phyloP scores from a whole-genome alignment of 2,329 filamentous ascomycete genomes.

The Stagonosporopsis cucurbitacearum region DNA sequence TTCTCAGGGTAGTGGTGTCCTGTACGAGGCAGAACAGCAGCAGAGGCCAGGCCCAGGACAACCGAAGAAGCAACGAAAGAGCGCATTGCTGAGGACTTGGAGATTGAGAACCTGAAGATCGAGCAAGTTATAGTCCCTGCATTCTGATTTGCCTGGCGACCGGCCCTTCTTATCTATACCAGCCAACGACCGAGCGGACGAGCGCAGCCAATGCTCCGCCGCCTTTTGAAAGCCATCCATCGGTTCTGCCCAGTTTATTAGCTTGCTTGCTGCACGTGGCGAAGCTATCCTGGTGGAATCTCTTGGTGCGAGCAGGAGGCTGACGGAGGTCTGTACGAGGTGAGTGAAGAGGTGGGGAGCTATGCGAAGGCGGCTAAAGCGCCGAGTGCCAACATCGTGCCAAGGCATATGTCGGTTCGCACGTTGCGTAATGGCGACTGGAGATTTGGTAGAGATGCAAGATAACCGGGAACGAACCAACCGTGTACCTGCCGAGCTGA shows the following conservation, averaged over 20 bases:
- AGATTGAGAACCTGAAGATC: conserved; percentile 6
- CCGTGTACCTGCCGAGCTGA: conserved; percentile 21
- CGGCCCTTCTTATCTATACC: conserved; percentile 34
- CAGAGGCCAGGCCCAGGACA: conserved; percentile 37
- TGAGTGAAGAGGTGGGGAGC: conserved; percentile 10
- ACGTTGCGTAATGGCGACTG: conserved; percentile 16
- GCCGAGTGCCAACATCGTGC: conserved; percentile 17
- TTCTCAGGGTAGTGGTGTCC: conserved; percentile 25
- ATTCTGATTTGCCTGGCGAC: conserved; percentile 13
- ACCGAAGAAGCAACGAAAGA: conserved; percentile 36
- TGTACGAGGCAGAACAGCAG: conserved; percentile 32
- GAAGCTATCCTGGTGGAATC: conserved; percentile 19
- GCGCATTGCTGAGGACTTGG: conserved; percentile 32
- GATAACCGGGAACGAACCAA: conserved; percentile 12
- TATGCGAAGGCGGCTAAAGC: conserved; percentile 12
- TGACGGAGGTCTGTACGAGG: conserved; percentile 14
- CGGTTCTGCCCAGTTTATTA: conserved; percentile 25
- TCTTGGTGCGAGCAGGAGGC: conserved; percentile 13
- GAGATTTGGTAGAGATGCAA: conserved; percentile 8
- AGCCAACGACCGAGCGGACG: conserved; percentile 7
- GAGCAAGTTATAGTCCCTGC: conserved; percentile 27
- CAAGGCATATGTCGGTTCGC: conserved; percentile 15
- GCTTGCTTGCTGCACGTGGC: conserved; percentile 37
- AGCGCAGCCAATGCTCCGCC: conserved; percentile 15
- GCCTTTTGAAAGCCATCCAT: conserved; percentile 18